A percentile compares a stretch with the other conserved stretches of the same genome.
Conservation (phyloP, 768 basidiomycete genomes). For the Mycena leptocephala region DNA sequence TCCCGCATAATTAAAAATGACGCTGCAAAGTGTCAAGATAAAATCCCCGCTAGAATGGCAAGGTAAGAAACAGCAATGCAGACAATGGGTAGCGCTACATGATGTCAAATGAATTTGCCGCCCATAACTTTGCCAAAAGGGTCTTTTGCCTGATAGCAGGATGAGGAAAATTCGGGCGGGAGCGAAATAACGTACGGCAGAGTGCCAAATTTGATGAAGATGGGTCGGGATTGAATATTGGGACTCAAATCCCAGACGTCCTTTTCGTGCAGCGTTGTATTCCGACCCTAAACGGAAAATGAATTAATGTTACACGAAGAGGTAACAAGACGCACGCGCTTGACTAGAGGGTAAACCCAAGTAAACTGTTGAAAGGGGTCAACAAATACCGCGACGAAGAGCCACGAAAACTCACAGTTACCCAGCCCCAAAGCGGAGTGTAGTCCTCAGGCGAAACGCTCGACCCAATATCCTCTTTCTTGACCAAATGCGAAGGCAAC, state of each 20-base stretch:
- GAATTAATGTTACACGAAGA: neutral
- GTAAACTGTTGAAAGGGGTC: constrained; percentile 53
- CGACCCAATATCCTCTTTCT: constrained; percentile 71
- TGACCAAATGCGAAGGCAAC: constrained; percentile 58
- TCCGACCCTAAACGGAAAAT: constrained; percentile 53
- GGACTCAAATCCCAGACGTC: constrained; percentile 85
- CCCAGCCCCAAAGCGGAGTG: constrained; percentile 79
- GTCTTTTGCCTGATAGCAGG: constrained; percentile 1
- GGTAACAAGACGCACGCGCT: constrained; percentile 51
- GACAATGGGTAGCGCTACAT: neutral
- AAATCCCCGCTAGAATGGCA: constrained; percentile 71
- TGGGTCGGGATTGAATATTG: constrained; percentile 74
- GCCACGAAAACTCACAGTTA: constrained; percentile 79
- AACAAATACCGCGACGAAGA: constrained; percentile 63
- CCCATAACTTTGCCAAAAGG: constrained; percentile 21
- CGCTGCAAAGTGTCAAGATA: constrained; percentile 75
- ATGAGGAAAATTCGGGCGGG: neutral
- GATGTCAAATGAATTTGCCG: constrained; percentile 27
- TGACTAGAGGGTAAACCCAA: constrained; percentile 81
- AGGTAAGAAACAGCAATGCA: neutral
- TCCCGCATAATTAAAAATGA: constrained; percentile 83
- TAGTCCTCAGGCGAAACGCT: constrained; percentile 85
- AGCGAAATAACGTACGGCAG: constrained; percentile 22
- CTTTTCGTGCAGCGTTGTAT: constrained; percentile 74
- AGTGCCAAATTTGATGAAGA: constrained; percentile 68